phyloP scores from a whole-genome alignment of 2,329 filamentous ascomycete species.

The Albophoma yamanashiensis region DNA sequence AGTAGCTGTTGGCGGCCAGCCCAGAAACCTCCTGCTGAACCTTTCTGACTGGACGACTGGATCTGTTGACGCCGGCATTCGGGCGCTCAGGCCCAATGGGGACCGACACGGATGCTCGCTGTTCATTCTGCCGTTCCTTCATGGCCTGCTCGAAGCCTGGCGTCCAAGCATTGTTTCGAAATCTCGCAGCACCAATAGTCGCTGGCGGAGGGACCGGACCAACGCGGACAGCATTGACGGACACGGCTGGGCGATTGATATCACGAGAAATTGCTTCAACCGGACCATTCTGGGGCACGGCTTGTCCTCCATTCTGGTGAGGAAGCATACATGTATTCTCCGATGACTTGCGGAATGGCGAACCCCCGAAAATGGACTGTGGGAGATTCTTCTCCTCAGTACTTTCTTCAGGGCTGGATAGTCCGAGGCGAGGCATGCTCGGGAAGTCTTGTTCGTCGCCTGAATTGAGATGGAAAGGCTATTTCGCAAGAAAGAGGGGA shows the following conservation, averaged over 20 bases:
- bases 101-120: not conserved
- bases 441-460: no score
- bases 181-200: not conserved
- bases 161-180: not conserved
- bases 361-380: not conserved
- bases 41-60: not conserved
- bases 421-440: not conserved
- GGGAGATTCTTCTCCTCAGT: not conserved
- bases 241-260: not conserved
- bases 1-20: not conserved
- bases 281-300: not conserved
- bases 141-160: conserved; percentile 1
- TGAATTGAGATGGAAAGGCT: not conserved
- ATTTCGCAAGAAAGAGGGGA: not conserved
- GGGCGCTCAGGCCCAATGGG: not conserved
- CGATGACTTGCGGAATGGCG: not conserved
- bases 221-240: not conserved
- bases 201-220: not conserved
- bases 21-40: not conserved
- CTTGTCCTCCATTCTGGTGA: not conserved
- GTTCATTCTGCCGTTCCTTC: not conserved
- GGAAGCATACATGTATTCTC: not conserved
- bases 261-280: not conserved
- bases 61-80: not conserved
- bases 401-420: not conserved